phyloP scores from a whole-genome alignment of 2,329 filamentous ascomycete genomes.

The Alternaria sp. region DNA sequence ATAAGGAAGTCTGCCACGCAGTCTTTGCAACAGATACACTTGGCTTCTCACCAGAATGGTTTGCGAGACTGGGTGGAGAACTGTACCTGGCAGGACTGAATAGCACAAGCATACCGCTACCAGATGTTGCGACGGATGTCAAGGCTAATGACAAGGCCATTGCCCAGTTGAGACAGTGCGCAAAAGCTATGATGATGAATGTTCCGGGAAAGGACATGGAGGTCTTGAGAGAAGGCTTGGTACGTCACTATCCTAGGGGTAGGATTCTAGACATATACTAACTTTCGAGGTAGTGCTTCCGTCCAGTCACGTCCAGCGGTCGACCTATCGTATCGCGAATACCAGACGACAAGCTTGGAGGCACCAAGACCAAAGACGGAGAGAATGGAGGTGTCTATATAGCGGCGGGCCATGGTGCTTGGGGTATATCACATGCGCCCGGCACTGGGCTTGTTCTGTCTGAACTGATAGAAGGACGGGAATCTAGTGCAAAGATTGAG shows the following conservation, averaged over 20 bases:
- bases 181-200: constrained; percentile 59
- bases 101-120: constrained; percentile 66
- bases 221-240: constrained; percentile 68
- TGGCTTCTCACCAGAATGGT: constrained; percentile 74
- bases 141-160: constrained; percentile 60
- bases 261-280: constrained; percentile 9
- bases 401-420: constrained; percentile 77
- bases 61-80: constrained; percentile 70
- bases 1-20: constrained; percentile 66
- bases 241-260: constrained; percentile 24
- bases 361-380: constrained; percentile 53
- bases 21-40: constrained; percentile 69
- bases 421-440: constrained; percentile 66
- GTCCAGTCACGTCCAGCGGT: constrained; percentile 72
- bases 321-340: constrained; percentile 69
- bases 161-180: constrained; percentile 59
- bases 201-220: constrained; percentile 63
- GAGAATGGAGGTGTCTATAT: constrained; percentile 72
- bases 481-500: constrained; percentile 67
- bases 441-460: constrained; percentile 76
- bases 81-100: constrained; percentile 80
- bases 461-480: constrained; percentile 70
- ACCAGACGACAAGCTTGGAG: constrained; percentile 64
- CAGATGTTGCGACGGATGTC: constrained; percentile 61
- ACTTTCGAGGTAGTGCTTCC: constrained; percentile 64